These are phyloP conservation scores for Anthoceros angustus DNA, from an alignment of 225 moss, liverwort and hornwort genomes.

Conservation along the genomic window DNA sequence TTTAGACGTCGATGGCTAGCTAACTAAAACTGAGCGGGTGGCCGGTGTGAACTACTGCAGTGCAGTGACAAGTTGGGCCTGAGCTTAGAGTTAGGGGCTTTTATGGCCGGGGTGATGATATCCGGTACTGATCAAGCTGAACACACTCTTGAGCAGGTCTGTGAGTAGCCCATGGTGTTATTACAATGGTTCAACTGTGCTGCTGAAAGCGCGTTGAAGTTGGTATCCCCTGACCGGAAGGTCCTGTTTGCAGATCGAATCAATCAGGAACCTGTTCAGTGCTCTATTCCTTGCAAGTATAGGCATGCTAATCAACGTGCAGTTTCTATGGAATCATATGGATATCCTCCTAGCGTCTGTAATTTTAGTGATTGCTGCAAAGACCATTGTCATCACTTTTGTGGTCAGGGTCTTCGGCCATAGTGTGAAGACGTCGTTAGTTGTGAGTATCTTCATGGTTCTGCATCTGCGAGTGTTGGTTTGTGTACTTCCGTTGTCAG, in stretches of 20 bases:
- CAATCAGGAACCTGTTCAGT: constrained; percentile 84
- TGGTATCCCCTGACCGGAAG: neutral
- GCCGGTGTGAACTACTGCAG: constrained; percentile 15
- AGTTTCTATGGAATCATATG: constrained; percentile 97
- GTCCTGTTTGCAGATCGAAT: constrained; percentile 40
- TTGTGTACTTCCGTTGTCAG: neutral
- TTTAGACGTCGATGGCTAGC: no score
- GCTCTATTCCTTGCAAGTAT: constrained; percentile 89
- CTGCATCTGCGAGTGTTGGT: neutral
- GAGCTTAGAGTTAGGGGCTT: constrained; percentile 97
- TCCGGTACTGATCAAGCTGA: constrained; percentile 83
- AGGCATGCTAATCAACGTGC: constrained; percentile 89
- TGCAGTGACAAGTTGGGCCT: constrained; percentile 88
- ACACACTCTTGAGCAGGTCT: constrained; percentile 86
- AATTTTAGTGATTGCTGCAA: constrained; percentile 81
- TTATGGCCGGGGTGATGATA: constrained; percentile 97
- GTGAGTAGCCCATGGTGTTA: neutral
- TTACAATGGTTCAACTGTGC: neutral
- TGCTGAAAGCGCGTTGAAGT: neutral
- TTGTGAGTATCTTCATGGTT: constrained; percentile 31
- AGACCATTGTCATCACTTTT: constrained; percentile 67
- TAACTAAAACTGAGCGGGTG: no score
- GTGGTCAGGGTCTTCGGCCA: constrained; percentile 74
- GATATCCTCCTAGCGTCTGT: constrained; percentile 87
- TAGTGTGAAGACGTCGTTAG: constrained; percentile 64